phyloP scores from a whole-genome alignment of 2,329 filamentous ascomycete genomes.

The Elsinoe batatas region DNA sequence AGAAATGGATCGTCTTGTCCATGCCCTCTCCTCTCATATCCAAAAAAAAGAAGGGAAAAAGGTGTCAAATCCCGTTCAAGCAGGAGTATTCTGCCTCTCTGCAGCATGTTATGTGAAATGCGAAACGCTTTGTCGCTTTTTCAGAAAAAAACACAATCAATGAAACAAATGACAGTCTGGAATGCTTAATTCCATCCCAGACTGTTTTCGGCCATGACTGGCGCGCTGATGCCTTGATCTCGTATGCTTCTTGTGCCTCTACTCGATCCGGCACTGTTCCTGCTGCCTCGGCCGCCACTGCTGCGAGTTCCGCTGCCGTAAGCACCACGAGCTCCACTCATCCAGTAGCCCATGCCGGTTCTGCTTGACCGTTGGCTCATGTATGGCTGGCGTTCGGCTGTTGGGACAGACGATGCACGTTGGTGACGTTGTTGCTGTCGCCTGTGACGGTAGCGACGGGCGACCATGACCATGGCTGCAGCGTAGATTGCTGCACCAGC shows the following conservation, averaged over 20 bases:
- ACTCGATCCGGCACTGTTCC: conserved; percentile 50
- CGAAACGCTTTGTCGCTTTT: conserved; percentile 10
- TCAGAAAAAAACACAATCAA: background rate
- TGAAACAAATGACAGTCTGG: background rate
- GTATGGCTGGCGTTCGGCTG: conserved; percentile 49
- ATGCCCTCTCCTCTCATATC: background rate
- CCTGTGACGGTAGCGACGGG: conserved; percentile 81
- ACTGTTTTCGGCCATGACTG: conserved; percentile 87
- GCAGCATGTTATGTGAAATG: background rate
- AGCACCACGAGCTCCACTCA: conserved; percentile 54
- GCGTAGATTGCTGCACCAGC: conserved; percentile 78
- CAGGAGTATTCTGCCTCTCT: background rate
- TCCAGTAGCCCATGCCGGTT: conserved; percentile 43
- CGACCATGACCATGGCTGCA: conserved; percentile 87
- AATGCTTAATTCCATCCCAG: conserved; percentile 74
- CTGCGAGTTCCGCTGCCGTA: conserved; percentile 33
- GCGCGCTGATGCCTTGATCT: conserved; percentile 71
- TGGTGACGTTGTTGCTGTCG: conserved; percentile 56
- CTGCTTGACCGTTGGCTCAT: conserved; percentile 33
- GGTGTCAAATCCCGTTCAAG: background rate
- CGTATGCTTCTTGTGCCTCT: conserved; percentile 55
- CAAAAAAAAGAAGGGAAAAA: background rate
- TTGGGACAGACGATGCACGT: conserved; percentile 66
- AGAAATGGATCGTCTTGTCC: background rate
- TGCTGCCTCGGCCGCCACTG: conserved; percentile 30